Evolutionary conservation across 768 basidiomycete species (phyloP), one percentile per base, ranked within the genome.

Genomic region (Leccinum barrowsii): DNA sequence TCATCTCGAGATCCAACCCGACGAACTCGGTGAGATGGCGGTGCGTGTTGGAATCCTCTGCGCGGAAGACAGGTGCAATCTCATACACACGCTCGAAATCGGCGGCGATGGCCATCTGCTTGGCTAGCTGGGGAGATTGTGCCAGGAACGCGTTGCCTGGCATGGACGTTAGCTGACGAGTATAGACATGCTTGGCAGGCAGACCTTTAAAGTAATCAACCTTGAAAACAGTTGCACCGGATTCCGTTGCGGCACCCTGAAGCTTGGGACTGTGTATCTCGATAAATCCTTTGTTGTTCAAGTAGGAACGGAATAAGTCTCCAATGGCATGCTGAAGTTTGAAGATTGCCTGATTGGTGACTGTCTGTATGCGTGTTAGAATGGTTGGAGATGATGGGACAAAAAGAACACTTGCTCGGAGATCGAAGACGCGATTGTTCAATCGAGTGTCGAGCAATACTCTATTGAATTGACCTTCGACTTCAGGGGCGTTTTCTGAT

Each of bases 61-160:
- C 97, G 61, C 97, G 92, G 80, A 98, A 98, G 56, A 98, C 96
- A 56, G 89, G 85, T 0, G 87, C 97, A 60, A 99, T 94, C 76
- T 99, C 97, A 75, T 95, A 99, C 7, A 99, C 97, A 32, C 94
- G 85, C 74, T 98, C 97, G 70, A 98, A 94, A 76, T 98, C 97
- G 55, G 93, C 94, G 34, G 97, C 94, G 66, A 99, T 98, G 59
- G 90, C 92, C 97, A 99, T 99, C 76, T 99, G 97, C 75, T 99
- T 99, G 52, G 94, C 92, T 15, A 98, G 80, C 70, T 99, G 97
- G 42, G 97, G 97, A 40, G 92, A 94, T 73, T 99, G 97, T 19
- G 97, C 97, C 42, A 99, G 83, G 79, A 82, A 99, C 2, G 97
- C 97, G 64, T 74, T 83, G 30, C 92, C 94, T 96, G 63, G n/a